These are phyloP conservation scores for Rostrohypoxylon terebratum DNA, from an alignment of 495 filamentous ascomycete species.

Conservation along the genomic window DNA sequence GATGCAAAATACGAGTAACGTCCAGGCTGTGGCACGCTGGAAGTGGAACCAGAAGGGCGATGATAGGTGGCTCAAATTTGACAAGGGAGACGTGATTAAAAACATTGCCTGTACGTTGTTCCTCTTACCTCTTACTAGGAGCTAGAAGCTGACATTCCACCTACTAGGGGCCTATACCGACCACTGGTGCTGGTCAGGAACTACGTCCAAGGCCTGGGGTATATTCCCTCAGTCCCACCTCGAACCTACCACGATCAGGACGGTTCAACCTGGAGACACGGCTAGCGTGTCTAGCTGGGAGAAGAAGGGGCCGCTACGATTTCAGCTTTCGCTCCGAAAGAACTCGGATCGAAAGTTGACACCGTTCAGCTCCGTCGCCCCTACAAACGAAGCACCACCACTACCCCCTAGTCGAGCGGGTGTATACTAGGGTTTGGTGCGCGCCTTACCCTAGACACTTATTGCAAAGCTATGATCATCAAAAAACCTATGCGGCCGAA, in stretches of 20 bases:
- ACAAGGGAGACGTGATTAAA: conserved; percentile 59
- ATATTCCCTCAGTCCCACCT: conserved; percentile 59
- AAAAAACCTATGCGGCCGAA: conserved; percentile 3
- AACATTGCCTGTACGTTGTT: conserved; percentile 59
- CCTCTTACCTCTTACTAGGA: not conserved
- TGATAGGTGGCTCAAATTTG: conserved; percentile 61
- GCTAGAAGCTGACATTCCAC: not conserved
- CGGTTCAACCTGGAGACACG: conserved; percentile 40
- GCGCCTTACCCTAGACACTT: not conserved
- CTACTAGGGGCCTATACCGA: conserved; percentile 50
- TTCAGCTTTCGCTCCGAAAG: conserved; percentile 50
- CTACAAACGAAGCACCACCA: conserved; percentile 29
- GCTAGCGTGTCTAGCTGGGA: conserved; percentile 51
- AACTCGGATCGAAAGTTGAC: conserved; percentile 40
- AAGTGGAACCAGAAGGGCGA: conserved; percentile 58
- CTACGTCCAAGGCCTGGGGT: conserved; percentile 58
- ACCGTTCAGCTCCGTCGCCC: conserved; percentile 29
- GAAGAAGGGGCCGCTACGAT: conserved; percentile 44
- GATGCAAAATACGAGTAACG: conserved; percentile 51
- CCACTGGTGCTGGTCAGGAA: conserved; percentile 65
- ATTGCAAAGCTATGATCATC: not conserved
- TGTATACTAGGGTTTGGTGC: conserved; percentile 33
- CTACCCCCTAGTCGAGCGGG: conserved; percentile 39
- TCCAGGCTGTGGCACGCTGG: conserved; percentile 58
- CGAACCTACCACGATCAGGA: conserved; percentile 51